These are phyloP conservation scores for Strobilomyces confusus DNA, from an alignment of 768 basidiomycete genomes.

Conservation along the genomic window DNA sequence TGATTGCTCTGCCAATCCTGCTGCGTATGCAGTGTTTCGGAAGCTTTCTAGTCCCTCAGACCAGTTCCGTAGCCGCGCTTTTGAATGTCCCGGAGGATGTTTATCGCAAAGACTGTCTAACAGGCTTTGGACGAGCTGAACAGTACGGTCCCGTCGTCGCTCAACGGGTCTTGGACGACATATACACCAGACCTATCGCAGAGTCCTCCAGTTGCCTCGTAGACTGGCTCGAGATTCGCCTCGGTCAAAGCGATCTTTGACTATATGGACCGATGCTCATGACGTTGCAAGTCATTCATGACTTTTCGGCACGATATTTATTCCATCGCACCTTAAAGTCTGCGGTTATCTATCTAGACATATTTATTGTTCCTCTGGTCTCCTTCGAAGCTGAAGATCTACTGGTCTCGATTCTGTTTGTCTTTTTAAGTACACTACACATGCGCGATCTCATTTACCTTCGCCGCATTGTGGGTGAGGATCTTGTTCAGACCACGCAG, in stretches of 20 bases:
- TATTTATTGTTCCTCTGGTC: background rate
- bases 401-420: no score
- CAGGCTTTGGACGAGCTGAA: constrained; percentile 76
- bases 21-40: constrained; percentile 41
- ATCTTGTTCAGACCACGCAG: constrained; percentile 63
- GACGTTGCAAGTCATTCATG: background rate
- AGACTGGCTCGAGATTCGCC: constrained; percentile 44
- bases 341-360: background rate
- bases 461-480: constrained; percentile 39
- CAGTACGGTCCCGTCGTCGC: constrained; percentile 62
- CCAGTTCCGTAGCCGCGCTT: constrained; percentile 44
- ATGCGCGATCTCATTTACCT: background rate
- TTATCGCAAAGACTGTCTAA: constrained; percentile 65
- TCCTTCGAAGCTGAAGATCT: no score
- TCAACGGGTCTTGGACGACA: constrained; percentile 49
- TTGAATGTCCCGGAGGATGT: constrained; percentile 56
- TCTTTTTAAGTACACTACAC: background rate
- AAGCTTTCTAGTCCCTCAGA: background rate
- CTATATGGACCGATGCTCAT: background rate
- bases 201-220: constrained; percentile 32
- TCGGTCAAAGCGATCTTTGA: constrained; percentile 19
- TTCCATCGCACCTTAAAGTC: background rate
- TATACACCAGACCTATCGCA: constrained; percentile 33
- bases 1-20: constrained; percentile 69
- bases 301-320: background rate